Conservation (phyloP, 495 filamentous ascomycete species). For the Lophiostoma macrostomum region DNA sequence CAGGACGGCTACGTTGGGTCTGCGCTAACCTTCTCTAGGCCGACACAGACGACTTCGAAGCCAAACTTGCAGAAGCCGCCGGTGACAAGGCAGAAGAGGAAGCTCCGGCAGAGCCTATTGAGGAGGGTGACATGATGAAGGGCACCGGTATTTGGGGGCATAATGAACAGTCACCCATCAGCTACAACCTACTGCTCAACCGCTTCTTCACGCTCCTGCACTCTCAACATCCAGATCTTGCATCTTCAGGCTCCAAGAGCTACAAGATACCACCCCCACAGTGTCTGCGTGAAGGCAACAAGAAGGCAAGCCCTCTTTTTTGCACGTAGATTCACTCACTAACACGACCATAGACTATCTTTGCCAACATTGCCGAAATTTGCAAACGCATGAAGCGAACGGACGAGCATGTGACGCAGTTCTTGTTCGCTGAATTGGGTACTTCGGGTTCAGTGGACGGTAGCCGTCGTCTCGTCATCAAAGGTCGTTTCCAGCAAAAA, state of each 20-base stretch:
- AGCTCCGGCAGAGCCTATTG: slow-evolving; percentile 36
- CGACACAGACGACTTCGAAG: slow-evolving; percentile 71
- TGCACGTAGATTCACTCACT: too few species aligned
- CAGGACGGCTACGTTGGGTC: too few species aligned
- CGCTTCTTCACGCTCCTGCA: slow-evolving; percentile 92
- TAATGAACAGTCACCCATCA: slow-evolving; percentile 69
- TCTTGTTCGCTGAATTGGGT: slow-evolving; percentile 96
- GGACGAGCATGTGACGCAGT: slow-evolving; percentile 95
- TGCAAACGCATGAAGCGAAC: slow-evolving; percentile 93
- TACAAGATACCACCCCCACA: slow-evolving; percentile 99
- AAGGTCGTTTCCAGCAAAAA: slow-evolving; percentile 97
- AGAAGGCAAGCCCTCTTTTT: slow-evolving; percentile 53
- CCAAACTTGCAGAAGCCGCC: slow-evolving; percentile 70
- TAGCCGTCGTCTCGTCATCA: slow-evolving; percentile 89
- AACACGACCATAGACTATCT: slow-evolving; percentile 87
- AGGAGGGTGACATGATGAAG: slow-evolving; percentile 75
- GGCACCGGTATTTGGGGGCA: slow-evolving; percentile 95
- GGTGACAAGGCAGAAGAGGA: slow-evolving; percentile 53
- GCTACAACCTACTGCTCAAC: slow-evolving; percentile 76
- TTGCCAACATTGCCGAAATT: slow-evolving; percentile 94
- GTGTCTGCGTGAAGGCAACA: slow-evolving; percentile 98
- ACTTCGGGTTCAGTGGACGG: slow-evolving; percentile 94
- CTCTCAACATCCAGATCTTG: slow-evolving; percentile 90
- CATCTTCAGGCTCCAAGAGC: slow-evolving; percentile 78
- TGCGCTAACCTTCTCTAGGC: slow-evolving; percentile 45